Evolutionary conservation across 768 basidiomycete genomes (phyloP).

Genomic region (Calocera cornea): DNA sequence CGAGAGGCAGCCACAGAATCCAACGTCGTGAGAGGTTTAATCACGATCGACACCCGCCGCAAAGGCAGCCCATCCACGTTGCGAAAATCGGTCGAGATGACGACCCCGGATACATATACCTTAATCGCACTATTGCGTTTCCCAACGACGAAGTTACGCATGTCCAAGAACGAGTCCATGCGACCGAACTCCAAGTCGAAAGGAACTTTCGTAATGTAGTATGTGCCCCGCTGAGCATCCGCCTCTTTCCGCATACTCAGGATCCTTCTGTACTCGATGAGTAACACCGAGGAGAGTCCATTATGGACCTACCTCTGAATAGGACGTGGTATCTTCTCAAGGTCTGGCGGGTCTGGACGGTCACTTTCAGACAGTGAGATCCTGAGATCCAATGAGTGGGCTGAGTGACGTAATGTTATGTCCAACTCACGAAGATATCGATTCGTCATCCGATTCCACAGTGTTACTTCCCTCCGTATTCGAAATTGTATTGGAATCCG

Average conservation of each 20-base stretch:
- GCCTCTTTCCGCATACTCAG: not conserved
- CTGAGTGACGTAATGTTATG: no score
- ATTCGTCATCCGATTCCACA: no score
- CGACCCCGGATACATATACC: not conserved
- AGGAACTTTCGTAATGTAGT: not conserved
- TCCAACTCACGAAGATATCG: no score
- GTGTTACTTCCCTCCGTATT: no score
- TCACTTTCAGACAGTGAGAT: no score
- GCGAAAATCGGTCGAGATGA: not conserved
- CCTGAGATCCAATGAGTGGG: no score
- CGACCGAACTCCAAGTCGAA: not conserved
- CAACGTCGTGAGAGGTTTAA: not conserved
- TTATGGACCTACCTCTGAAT: no score
- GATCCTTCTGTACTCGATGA: not conserved
- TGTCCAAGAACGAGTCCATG: not conserved
- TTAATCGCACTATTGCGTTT: not conserved
- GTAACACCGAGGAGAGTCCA: no score
- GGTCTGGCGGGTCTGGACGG: no score
- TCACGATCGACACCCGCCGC: not conserved
- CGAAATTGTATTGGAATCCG: no score
- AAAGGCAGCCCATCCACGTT: not conserved
- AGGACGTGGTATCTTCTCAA: no score
- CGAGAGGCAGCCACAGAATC: not conserved
- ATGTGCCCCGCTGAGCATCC: not conserved
- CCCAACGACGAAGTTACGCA: not conserved